phyloP scores from a whole-genome alignment of 1,284 basidiomycete genomes.

The Austroboletus novae-zelandiae region DNA sequence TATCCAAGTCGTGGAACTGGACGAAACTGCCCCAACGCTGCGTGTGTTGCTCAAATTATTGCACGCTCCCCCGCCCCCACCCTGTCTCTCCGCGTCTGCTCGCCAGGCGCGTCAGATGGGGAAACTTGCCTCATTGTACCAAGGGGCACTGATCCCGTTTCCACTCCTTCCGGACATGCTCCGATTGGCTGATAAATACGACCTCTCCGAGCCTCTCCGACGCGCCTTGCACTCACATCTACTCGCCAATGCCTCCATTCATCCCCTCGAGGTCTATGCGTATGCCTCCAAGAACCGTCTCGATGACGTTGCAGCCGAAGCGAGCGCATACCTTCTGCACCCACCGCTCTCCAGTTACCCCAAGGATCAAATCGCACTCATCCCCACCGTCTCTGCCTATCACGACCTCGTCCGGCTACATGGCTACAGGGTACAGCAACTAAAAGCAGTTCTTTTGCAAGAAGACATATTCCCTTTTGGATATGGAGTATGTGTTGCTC shows the following conservation, averaged over 20 bases:
- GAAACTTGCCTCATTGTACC: constrained; percentile 32
- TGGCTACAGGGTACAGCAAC: constrained; percentile 45
- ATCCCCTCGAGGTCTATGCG: constrained; percentile 57
- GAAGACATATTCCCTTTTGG: constrained; percentile 69
- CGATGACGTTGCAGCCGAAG: constrained; percentile 46
- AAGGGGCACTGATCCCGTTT: constrained; percentile 51
- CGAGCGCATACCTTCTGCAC: constrained; percentile 53
- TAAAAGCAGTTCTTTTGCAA: constrained; percentile 47
- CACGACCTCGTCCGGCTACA: constrained; percentile 60
- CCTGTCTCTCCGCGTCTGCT: constrained; percentile 32
- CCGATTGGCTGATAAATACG: constrained; percentile 61
- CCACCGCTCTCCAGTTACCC: constrained; percentile 53
- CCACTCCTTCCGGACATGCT: constrained; percentile 56
- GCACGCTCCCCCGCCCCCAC: constrained; percentile 44
- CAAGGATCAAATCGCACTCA: constrained; percentile 46
- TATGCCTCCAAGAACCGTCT: constrained; percentile 45
- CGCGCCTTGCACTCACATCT: constrained; percentile 49
- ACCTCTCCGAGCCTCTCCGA: constrained; percentile 43
- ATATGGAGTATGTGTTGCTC: constrained; percentile 55
- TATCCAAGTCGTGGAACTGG: constrained; percentile 44
- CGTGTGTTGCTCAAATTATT: constrained; percentile 51
- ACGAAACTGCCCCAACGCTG: constrained; percentile 48
- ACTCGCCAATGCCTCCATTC: constrained; percentile 46
- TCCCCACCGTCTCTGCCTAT: constrained; percentile 57
- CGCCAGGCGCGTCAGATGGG: constrained; percentile 29